phyloP scores from a whole-genome alignment of 2,329 filamentous ascomycete genomes.

The Hypocrella siamensis region DNA sequence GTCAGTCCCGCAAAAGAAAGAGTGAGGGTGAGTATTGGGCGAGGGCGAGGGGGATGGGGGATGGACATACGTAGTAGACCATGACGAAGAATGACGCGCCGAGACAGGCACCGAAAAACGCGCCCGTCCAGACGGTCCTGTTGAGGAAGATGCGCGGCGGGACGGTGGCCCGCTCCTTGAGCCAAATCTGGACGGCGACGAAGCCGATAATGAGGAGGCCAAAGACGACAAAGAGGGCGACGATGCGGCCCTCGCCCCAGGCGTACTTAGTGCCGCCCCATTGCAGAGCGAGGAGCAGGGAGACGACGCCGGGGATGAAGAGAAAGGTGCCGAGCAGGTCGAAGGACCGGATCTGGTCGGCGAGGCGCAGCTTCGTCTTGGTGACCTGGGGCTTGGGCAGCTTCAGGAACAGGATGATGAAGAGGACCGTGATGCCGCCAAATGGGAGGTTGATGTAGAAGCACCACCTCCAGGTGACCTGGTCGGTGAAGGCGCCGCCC shows the following conservation, averaged over 20 bases:
- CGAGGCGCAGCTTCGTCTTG: conserved; percentile 5
- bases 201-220: conserved; percentile 9
- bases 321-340: conserved; percentile 14
- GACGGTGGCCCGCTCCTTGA: conserved; percentile 8
- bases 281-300: conserved; percentile 32
- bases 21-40: conserved; percentile 15
- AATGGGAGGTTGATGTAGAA: conserved; percentile 25
- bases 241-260: conserved; percentile 6
- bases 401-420: conserved; percentile 12
- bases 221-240: conserved; percentile 4
- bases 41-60: too few species aligned
- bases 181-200: conserved; percentile 16
- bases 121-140: conserved; percentile 11
- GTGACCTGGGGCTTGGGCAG: conserved; percentile 5
- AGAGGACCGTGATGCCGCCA: conserved; percentile 16
- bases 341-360: conserved; percentile 2
- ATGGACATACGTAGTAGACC: conserved; percentile 5
- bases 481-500: conserved; percentile 19
- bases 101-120: conserved; percentile 10
- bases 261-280: conserved; percentile 26
- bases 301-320: conserved; percentile 23
- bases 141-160: conserved; percentile 4
- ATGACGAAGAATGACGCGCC: conserved; percentile 6
- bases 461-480: conserved; percentile 23
- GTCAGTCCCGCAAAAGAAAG: too few species aligned